phyloP scores from a whole-genome alignment of 257 asterid genomes.

The Ilex aquifolium region DNA sequence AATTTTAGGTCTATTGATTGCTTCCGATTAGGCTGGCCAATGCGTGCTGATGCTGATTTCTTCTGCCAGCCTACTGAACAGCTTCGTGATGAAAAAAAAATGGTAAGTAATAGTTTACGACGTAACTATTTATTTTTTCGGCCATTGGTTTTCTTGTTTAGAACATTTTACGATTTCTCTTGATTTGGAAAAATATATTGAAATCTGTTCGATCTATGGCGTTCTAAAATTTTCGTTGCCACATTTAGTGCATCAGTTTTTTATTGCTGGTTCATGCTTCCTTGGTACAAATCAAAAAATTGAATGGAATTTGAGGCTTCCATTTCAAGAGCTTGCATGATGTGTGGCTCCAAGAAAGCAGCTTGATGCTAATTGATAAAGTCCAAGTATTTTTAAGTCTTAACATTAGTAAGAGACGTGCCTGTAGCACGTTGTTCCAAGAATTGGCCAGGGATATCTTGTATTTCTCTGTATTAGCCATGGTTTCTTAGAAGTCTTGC shows the following conservation, averaged over 20 bases:
- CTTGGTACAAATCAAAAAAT: neutral
- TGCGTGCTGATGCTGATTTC: constrained; percentile 98
- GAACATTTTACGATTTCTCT: neutral
- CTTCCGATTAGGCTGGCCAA: constrained; percentile 94
- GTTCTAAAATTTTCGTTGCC: no score
- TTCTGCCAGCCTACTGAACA: constrained; percentile 52
- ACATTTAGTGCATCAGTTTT: neutral
- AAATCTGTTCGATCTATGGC: no score
- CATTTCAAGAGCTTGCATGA: neutral
- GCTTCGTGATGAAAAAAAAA: constrained; percentile 34
- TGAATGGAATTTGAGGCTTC: neutral
- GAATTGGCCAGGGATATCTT: no score
- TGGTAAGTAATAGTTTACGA: constrained; percentile 29
- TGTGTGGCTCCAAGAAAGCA: neutral
- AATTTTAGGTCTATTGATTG: constrained; percentile 80
- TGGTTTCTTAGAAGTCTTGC: no score
- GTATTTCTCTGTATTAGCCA: no score
- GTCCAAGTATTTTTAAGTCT: no score
- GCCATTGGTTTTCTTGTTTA: neutral
- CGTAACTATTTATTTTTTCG: neutral
- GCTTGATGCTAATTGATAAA: no score
- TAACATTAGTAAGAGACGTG: no score
- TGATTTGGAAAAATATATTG: no score
- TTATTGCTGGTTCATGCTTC: neutral
- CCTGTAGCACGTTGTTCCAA: no score